Evolutionary conservation across 2,329 filamentous ascomycete genomes (phyloP).

Genomic region (Sclerotinia borealis): DNA sequence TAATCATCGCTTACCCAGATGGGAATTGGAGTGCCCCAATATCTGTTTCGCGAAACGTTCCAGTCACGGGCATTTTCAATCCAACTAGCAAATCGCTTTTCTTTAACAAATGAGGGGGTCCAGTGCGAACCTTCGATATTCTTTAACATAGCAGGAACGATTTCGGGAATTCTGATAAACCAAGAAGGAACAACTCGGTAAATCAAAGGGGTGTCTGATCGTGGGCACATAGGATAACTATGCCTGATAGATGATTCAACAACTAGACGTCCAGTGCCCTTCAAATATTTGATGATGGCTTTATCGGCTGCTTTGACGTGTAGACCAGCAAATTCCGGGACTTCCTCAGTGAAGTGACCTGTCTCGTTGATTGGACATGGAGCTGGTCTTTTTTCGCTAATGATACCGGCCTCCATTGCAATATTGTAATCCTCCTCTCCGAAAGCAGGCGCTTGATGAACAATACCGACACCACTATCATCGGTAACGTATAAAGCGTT

Average conservation of each 20-base stretch:
- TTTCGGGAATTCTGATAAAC: slow-evolving; percentile 84
- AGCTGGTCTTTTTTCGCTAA: slow-evolving; percentile 70
- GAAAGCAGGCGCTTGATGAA: slow-evolving; percentile 89
- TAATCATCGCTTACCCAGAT: slow-evolving; percentile 88
- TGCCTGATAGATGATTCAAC: slow-evolving; percentile 85
- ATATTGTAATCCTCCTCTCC: slow-evolving; percentile 95
- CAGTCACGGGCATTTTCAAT: slow-evolving; percentile 87
- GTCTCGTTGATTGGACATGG: slow-evolving; percentile 86
- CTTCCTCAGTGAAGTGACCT: slow-evolving; percentile 70
- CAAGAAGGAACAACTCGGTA: slow-evolving; percentile 88
- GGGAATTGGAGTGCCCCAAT: slow-evolving; percentile 91
- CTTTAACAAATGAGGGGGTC: slow-evolving; percentile 87
- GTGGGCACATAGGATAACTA: slow-evolving; percentile 88
- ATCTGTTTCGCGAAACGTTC: slow-evolving; percentile 90
- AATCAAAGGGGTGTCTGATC: slow-evolving; percentile 92
- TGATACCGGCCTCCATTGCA: slow-evolving; percentile 68
- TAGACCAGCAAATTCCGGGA: slow-evolving; percentile 76
- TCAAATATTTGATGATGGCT: slow-evolving; percentile 84
- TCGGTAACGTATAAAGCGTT: slow-evolving; percentile 82
- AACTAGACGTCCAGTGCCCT: slow-evolving; percentile 67
- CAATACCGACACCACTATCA: slow-evolving; percentile 87
- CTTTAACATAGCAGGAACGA: slow-evolving; percentile 81
- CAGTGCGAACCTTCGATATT: slow-evolving; percentile 87
- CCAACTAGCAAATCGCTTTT: slow-evolving; percentile 87
- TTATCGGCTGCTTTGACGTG: slow-evolving; percentile 92